Evolutionary conservation across 169 alveolate genomes (phyloP).

Genomic region (Plasmodium relictum): DNA sequence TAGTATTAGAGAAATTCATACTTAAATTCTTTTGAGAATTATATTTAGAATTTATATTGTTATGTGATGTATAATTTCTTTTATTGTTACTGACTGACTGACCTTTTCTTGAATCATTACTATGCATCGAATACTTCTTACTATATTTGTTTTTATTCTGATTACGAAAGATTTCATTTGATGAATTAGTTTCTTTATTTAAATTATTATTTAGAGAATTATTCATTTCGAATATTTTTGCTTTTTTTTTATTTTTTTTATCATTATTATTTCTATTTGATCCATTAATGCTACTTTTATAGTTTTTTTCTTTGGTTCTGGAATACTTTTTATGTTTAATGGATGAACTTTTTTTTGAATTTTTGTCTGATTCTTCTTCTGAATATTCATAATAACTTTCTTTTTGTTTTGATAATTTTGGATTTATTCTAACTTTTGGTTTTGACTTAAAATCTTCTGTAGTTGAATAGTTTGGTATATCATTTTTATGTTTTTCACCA

Average conservation of each 20-base stretch:
- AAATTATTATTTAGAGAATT: slow-evolving; percentile 15
- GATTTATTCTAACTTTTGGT: neutral
- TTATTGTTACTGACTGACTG: neutral
- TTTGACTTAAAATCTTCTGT: neutral
- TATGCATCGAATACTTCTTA: neutral
- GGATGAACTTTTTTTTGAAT: neutral
- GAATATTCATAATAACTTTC: slow-evolving; percentile 11
- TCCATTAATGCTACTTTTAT: neutral
- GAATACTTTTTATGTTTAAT: slow-evolving; percentile 5
- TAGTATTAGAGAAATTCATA: neutral
- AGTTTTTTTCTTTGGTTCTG: neutral
- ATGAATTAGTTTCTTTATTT: slow-evolving; percentile 1
- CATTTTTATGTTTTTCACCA: neutral
- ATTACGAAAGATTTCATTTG: slow-evolving; percentile 13
- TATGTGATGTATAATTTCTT: slow-evolving; percentile 8
- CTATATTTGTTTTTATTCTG: slow-evolving; percentile 15
- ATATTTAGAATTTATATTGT: neutral
- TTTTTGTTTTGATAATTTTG: neutral
- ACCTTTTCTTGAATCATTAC: neutral
- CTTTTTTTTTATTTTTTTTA: slow-evolving; percentile 16
- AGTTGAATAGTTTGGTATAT: neutral
- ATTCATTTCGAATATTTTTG: slow-evolving; percentile 3
- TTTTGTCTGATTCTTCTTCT: slow-evolving; percentile 6
- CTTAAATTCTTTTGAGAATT: too few relatives aligned
- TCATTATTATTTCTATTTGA: slow-evolving; percentile 4